Evolutionary conservation across 768 basidiomycete genomes (phyloP).

Genomic region (Coprinellus micaceus): DNA sequence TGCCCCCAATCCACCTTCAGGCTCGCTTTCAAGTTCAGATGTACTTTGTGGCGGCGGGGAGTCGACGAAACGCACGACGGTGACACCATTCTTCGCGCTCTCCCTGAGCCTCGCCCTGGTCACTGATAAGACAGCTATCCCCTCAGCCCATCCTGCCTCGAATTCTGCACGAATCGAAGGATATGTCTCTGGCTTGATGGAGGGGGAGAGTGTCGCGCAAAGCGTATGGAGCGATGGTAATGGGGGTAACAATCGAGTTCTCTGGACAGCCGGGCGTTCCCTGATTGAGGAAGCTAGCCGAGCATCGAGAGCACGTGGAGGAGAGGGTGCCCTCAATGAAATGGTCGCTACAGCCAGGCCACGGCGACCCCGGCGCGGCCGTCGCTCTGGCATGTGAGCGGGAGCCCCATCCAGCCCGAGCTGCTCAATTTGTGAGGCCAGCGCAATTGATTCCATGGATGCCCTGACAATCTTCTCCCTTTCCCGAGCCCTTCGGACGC

Average conservation of each 20-base stretch:
- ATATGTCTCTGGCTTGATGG: constrained; percentile 31
- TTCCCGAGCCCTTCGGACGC: constrained; percentile 58
- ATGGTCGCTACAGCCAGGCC: constrained; percentile 67
- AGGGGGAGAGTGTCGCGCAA: constrained; percentile 36
- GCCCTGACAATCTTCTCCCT: constrained; percentile 58
- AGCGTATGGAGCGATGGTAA: constrained; percentile 47
- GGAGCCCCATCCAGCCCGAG: constrained; percentile 10
- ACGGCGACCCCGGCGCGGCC: constrained; percentile 44
- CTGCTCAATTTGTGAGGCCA: neutral
- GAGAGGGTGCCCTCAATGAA: constrained; percentile 40
- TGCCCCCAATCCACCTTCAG: constrained; percentile 8
- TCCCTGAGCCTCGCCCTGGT: constrained; percentile 42
- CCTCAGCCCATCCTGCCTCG: constrained; percentile 59
- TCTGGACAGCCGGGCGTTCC: constrained; percentile 12
- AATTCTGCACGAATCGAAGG: constrained; percentile 48
- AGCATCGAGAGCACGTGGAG: constrained; percentile 10
- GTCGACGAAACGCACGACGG: constrained; percentile 39
- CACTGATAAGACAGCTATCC: constrained; percentile 49
- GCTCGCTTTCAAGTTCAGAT: constrained; percentile 13
- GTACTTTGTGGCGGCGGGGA: constrained; percentile 16
- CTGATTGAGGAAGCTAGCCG: neutral
- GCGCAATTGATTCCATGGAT: constrained; percentile 40
- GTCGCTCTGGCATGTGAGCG: constrained; percentile 15
- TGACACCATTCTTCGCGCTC: constrained; percentile 45
- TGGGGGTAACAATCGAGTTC: constrained; percentile 57